Evolutionary conservation across 768 basidiomycete species (phyloP).

Genomic region (Gloeophyllum trabeum): DNA sequence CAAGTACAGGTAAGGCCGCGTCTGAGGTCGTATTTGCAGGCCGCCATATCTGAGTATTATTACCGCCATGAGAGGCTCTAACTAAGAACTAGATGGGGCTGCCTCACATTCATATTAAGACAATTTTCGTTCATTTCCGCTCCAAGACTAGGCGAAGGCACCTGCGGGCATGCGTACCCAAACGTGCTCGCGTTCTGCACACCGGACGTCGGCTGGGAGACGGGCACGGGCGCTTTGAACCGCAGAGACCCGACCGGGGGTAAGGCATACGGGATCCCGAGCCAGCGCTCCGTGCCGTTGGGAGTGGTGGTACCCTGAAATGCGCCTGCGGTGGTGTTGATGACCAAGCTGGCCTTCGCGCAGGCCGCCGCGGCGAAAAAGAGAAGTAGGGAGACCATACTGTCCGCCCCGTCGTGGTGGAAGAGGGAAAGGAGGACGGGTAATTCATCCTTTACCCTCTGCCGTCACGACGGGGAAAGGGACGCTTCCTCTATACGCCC

Average conservation of each 20-base stretch:
- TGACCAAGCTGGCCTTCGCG: neutral
- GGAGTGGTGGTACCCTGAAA: constrained; percentile 32
- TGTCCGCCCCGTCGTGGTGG: neutral
- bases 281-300: constrained; percentile 40
- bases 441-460: too few relatives aligned
- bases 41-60: constrained; percentile 19
- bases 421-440: neutral
- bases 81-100: neutral
- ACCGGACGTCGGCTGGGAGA: constrained; percentile 18
- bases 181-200: constrained; percentile 34
- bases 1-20: constrained; percentile 18
- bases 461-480: too few relatives aligned
- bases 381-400: neutral
- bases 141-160: constrained; percentile 21
- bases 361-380: neutral
- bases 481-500: too few relatives aligned
- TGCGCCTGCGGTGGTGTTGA: constrained; percentile 17
- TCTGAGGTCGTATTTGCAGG: constrained; percentile 12
- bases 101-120: constrained; percentile 38
- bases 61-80: neutral
- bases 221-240: constrained; percentile 41
- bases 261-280: constrained; percentile 50
- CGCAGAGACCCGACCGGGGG: constrained; percentile 44
- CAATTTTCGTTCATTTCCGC: constrained; percentile 42
- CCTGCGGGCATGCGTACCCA: constrained; percentile 47